Conservation (phyloP, 148 eudicot genomes). For the Rhododendron williamsianum region DNA sequence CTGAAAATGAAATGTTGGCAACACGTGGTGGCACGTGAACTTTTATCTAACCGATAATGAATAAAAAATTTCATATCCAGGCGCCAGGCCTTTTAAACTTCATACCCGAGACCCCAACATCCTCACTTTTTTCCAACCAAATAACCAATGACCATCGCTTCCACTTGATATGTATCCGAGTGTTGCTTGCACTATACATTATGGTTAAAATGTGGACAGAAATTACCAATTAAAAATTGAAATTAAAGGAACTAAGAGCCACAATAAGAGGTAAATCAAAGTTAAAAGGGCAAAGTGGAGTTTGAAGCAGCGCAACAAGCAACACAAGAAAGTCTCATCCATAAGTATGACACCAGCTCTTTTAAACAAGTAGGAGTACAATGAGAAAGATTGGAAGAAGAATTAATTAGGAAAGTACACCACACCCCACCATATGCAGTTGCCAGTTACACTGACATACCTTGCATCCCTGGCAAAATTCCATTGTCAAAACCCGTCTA, state of each 20-base stretch:
- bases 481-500: conserved; percentile 79
- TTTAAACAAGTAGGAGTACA: background rate
- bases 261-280: background rate
- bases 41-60: too few relatives aligned
- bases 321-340: background rate
- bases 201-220: background rate
- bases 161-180: background rate
- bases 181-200: background rate
- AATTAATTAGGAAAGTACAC: background rate
- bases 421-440: background rate
- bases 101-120: background rate
- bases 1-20: background rate
- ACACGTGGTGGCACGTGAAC: background rate
- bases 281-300: background rate
- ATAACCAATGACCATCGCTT: background rate
- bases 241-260: background rate
- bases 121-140: background rate
- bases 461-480: conserved; percentile 77
- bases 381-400: background rate
- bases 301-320: background rate
- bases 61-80: background rate
- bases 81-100: background rate
- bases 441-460: conserved; percentile 23
- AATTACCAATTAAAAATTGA: background rate
- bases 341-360: background rate